phyloP scores from a whole-genome alignment of 2,329 filamentous ascomycete species.

The Pseudogymnoascus sp. region DNA sequence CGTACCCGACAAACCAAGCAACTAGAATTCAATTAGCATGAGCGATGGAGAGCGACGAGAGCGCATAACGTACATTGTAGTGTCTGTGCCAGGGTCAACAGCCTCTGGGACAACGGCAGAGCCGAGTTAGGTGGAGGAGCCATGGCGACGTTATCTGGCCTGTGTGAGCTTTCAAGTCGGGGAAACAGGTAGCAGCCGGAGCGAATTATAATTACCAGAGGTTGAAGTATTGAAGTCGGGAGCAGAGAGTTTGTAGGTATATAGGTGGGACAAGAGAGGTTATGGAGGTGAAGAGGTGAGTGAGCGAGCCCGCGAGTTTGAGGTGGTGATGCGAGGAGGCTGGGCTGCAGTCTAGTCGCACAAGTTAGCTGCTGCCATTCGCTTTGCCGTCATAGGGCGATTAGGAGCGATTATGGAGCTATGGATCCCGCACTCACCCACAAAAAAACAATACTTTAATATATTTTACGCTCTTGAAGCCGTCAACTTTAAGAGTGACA shows the following conservation, averaged over 20 bases:
- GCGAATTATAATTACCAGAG: neutral
- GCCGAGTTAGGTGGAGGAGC: conserved; percentile 27
- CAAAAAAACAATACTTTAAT: neutral
- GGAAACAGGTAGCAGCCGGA: neutral
- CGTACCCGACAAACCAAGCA: conserved; percentile 76
- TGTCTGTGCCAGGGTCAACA: conserved; percentile 75
- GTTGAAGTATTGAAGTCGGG: neutral
- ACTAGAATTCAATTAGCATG: conserved; percentile 40
- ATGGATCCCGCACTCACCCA: conserved; percentile 7
- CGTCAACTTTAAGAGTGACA: neutral
- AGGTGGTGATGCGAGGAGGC: conserved; percentile 7
- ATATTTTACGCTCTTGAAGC: neutral
- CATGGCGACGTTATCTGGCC: conserved; percentile 20
- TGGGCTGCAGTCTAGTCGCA: conserved; percentile 4
- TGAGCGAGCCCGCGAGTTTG: neutral
- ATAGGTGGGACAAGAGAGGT: neutral
- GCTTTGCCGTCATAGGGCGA: conserved; percentile 9
- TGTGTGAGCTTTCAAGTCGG: neutral
- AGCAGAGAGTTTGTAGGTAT: neutral
- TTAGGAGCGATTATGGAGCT: conserved; percentile 5
- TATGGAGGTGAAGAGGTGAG: conserved; percentile 1
- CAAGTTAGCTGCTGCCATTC: neutral
- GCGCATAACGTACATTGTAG: conserved; percentile 67
- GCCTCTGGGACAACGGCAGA: conserved; percentile 40
- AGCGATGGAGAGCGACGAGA: conserved; percentile 15